These are phyloP conservation scores for Tetrapyrgos nigripes DNA, from an alignment of 1,284 basidiomycete genomes.

Conservation along the genomic window DNA sequence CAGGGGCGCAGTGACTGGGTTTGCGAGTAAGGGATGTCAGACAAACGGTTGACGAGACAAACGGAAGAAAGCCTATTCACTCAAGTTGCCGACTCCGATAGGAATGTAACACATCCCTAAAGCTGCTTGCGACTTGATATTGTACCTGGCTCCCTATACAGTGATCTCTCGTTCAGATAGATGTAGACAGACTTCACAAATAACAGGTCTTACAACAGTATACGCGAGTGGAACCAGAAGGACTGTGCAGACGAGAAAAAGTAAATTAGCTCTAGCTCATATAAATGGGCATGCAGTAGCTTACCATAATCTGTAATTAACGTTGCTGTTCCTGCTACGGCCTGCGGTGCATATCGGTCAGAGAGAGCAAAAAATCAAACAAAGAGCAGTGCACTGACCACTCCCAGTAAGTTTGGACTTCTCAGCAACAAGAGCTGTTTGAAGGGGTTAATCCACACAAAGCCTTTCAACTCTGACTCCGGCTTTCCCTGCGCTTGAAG, in stretches of 20 bases:
- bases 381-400: slow-evolving; percentile 45
- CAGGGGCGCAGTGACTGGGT: not conserved
- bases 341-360: slow-evolving; percentile 33
- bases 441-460: slow-evolving; percentile 67
- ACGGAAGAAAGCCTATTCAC: slow-evolving; percentile 31
- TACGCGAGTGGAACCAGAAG: slow-evolving; percentile 49
- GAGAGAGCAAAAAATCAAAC: not conserved
- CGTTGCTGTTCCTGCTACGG: slow-evolving; percentile 42
- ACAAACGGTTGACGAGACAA: not conserved
- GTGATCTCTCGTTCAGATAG: not conserved
- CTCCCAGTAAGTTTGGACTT: slow-evolving; percentile 61
- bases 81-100: slow-evolving; percentile 64
- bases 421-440: slow-evolving; percentile 54
- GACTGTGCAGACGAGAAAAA: slow-evolving; percentile 29
- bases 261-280: slow-evolving; percentile 2
- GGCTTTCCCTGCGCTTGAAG: slow-evolving; percentile 21
- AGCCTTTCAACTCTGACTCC: slow-evolving; percentile 29
- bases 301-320: slow-evolving; percentile 53
- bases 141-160: slow-evolving; percentile 58
- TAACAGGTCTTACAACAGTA: slow-evolving; percentile 38
- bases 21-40: no score
- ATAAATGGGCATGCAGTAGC: slow-evolving; percentile 6
- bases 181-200: slow-evolving; percentile 1
- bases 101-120: slow-evolving; percentile 68
- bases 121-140: slow-evolving; percentile 62